A percentile compares a stretch with the other conserved stretches of the same genome.
Conservation (phyloP, 352 stramenopile genomes). For the Phytophthora europaea region DNA sequence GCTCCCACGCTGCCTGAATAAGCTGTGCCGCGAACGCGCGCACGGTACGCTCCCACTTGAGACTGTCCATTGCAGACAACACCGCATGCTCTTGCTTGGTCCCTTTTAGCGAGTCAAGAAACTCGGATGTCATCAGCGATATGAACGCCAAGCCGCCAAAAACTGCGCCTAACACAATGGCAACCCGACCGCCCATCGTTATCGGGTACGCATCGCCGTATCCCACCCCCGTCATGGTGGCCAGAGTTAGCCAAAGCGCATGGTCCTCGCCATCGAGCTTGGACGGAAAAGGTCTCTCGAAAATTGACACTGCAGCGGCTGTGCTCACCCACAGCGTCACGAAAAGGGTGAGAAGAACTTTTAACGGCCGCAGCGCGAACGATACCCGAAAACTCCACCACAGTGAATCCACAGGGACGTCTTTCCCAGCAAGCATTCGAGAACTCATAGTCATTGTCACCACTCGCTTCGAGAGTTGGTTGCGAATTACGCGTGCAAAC, state of each 20-base stretch:
- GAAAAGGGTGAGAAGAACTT: slow-evolving; percentile 59
- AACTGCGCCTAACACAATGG: slow-evolving; percentile 60
- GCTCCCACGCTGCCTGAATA: slow-evolving; percentile 51
- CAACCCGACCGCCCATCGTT: slow-evolving; percentile 53
- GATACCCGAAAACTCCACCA: slow-evolving; percentile 68
- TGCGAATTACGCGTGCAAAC: slow-evolving; percentile 63
- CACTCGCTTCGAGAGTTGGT: slow-evolving; percentile 53
- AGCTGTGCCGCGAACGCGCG: slow-evolving; percentile 40
- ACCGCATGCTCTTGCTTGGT: slow-evolving; percentile 66
- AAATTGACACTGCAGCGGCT: slow-evolving; percentile 59
- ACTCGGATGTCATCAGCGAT: slow-evolving; percentile 73
- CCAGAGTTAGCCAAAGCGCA: slow-evolving; percentile 71
- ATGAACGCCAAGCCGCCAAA: slow-evolving; percentile 61
- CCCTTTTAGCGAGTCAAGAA: slow-evolving; percentile 68
- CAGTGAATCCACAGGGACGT: slow-evolving; percentile 52
- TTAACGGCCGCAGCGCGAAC: slow-evolving; percentile 49
- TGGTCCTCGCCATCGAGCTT: slow-evolving; percentile 65
- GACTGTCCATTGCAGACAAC: slow-evolving; percentile 50
- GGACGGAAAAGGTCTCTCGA: slow-evolving; percentile 70
- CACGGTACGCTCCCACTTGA: slow-evolving; percentile 52
- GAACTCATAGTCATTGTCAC: slow-evolving; percentile 38
- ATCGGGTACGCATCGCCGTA: slow-evolving; percentile 72
- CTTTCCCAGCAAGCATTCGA: slow-evolving; percentile 23
- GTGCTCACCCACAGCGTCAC: slow-evolving; percentile 59
- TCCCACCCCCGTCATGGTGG: slow-evolving; percentile 69